Evolutionary conservation across 78 protist genomes (phyloP), one percentile per base, ranked within the genome.

Genomic region (Guillardia theta): DNA sequence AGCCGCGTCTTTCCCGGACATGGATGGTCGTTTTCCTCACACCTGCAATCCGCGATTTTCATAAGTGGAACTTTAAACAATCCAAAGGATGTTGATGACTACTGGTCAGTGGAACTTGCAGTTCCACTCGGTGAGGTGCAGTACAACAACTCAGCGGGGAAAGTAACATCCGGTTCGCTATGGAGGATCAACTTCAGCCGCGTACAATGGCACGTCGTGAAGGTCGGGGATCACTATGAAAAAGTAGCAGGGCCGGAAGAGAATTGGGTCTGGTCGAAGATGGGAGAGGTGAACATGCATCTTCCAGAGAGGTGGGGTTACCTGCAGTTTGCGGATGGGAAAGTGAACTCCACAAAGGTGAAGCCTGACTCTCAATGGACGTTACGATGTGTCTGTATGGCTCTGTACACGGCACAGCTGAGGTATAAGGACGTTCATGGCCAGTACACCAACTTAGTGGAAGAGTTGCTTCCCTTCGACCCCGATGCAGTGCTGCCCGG

Each of bases 181-280:
- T 94, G 93, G 94, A 43, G 93, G 47, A 87, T 94, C 92, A 88
- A 88, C 48, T 88, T 94, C 93, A 48, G 83, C 47, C 92, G 95
- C 0, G 95, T 94, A 19, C 92, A 94, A 77, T 87, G 88, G 88
- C 19, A 50, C n/a, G 92, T 87, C 76, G 24, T 1, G 21, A 46
- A 90, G 58, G 78, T 21, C 0, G 9, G 9, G 6, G 64, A 4
- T 39, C 5, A 54, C 0, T 54, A 43, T 12, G 48, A 0, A 33
- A 0, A 22, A 39, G 80, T 54, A 12, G 83, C 33, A 8, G 83
- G 1, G 36, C 45, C 92, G 3, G 95, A 93, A n/a, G 92, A 93
- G 43, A 93, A 93, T 45, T 93, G 95, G 95, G 95, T 93, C 54
- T 80, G 64, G 88, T 30, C 95, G n/a, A n/a, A 58, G 70, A 58